Conservation (phyloP, 345 rosid genomes). For the Sisymbrium irio region DNA sequence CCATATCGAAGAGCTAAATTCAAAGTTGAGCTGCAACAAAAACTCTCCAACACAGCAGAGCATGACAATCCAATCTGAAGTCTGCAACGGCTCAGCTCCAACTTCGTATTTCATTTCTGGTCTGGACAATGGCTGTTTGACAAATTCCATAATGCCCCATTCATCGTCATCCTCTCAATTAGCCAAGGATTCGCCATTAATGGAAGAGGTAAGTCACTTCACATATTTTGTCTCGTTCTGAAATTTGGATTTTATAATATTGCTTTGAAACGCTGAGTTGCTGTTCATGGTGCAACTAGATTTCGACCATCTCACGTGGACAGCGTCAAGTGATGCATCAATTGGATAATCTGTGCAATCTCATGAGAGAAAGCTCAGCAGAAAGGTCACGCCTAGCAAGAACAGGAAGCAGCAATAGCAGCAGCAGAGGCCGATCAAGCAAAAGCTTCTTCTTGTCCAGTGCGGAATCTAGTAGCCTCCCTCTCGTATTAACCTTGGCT, state of each 20-base stretch:
- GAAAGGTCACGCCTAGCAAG: constrained; percentile 43
- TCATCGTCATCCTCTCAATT: constrained; percentile 77
- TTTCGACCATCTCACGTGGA: constrained; percentile 56
- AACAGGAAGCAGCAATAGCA: constrained; percentile 29
- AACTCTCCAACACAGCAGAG: constrained; percentile 64
- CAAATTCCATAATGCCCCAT: constrained; percentile 65
- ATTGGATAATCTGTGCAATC: constrained; percentile 61
- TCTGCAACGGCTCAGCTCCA: constrained; percentile 78
- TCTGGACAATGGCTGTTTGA: constrained; percentile 73
- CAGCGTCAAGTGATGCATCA: constrained; percentile 80
- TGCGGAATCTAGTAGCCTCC: constrained; percentile 43
- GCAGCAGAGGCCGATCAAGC: constrained; percentile 28
- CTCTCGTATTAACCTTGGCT: constrained; percentile 56
- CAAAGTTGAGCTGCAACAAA: constrained; percentile 53
- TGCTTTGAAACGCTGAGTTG: constrained; percentile 25
- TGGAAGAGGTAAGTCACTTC: constrained; percentile 69
- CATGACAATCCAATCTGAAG: constrained; percentile 59
- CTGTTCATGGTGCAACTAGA: constrained; percentile 39
- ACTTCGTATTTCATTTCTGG: constrained; percentile 78
- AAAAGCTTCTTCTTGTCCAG: constrained; percentile 25
- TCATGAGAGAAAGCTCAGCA: constrained; percentile 49
- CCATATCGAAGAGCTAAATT: constrained; percentile 70
- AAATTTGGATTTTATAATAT: neutral
- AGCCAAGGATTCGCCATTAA: constrained; percentile 66
- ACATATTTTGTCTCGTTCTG: constrained; percentile 9